Evolutionary conservation across 805 yeast species (phyloP).

Genomic region (Barnettozyma populi): DNA sequence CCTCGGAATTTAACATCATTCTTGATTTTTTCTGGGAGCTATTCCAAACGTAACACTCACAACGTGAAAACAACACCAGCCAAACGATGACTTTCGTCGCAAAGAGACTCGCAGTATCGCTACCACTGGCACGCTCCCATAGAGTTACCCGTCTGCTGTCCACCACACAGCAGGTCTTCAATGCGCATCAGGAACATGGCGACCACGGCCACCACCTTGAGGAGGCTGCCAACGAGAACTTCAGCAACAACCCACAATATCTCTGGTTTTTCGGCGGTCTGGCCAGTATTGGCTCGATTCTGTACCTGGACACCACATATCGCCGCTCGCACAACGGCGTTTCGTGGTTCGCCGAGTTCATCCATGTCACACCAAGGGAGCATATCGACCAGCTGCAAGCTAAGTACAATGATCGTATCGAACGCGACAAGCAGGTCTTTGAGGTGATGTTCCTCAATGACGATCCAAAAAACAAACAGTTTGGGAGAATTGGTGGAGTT

Average conservation of each 20-base stretch:
- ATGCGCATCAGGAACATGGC: background rate
- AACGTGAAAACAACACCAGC: too few species aligned
- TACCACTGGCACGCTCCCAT: background rate
- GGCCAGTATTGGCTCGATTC: background rate
- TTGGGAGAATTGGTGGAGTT: slow-evolving; percentile 5
- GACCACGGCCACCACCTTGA: slow-evolving; percentile 1
- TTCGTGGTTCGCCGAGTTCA: slow-evolving; percentile 6
- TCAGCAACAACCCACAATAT: slow-evolving; percentile 3
- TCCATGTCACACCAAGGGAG: slow-evolving; percentile 3
- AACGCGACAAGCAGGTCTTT: slow-evolving; percentile 1
- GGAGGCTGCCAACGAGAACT: slow-evolving; percentile 3
- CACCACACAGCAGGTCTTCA: background rate
- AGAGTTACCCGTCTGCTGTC: background rate
- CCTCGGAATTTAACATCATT: background rate
- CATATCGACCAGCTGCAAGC: background rate
- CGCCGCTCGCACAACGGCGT: background rate
- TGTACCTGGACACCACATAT: slow-evolving; percentile 2
- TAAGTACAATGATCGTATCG: slow-evolving; percentile 4
- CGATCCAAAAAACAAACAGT: background rate
- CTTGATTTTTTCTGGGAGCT: background rate
- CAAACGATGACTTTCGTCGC: slow-evolving; percentile 1
- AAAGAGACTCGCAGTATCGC: background rate
- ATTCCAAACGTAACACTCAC: too few species aligned
- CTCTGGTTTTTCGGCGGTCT: background rate
- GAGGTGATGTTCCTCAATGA: slow-evolving; percentile 5